phyloP scores from a whole-genome alignment of 1,284 basidiomycete genomes.

The Cutaneotrichosporon sp. region DNA sequence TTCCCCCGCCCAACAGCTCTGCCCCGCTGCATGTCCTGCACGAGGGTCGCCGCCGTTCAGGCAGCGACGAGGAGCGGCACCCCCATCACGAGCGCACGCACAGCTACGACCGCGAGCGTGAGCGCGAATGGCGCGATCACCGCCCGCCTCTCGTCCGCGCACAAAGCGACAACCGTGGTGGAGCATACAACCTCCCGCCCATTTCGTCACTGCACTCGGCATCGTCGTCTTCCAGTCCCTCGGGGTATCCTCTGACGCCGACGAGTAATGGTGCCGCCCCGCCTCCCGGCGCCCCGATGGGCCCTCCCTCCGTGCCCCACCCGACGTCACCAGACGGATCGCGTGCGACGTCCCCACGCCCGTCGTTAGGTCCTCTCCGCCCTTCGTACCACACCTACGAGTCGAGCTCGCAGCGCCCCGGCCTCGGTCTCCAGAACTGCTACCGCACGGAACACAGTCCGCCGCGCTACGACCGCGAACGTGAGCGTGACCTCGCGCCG shows the following conservation, averaged over 20 bases:
- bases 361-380: conserved; percentile 17
- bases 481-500: conserved; percentile 8
- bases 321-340: conserved; percentile 18
- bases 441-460: conserved; percentile 11
- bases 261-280: conserved; percentile 11
- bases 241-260: conserved; percentile 18
- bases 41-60: conserved; percentile 14
- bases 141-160: conserved; percentile 19
- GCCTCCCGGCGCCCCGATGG: conserved; percentile 17
- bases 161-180: conserved; percentile 20
- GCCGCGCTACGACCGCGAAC: conserved; percentile 8
- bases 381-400: conserved; percentile 23
- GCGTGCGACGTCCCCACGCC: conserved; percentile 16
- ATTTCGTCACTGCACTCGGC: conserved; percentile 16
- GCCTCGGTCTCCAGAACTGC: conserved; percentile 10
- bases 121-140: conserved; percentile 21
- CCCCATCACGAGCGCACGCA: neutral
- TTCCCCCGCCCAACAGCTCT: conserved; percentile 25
- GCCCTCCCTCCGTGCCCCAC: conserved; percentile 15
- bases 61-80: conserved; percentile 7
- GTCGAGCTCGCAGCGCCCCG: neutral
- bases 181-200: conserved; percentile 18
- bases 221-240: conserved; percentile 12
- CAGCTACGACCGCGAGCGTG: conserved; percentile 16
- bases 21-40: conserved; percentile 24